phyloP scores from a whole-genome alignment of 805 yeast species.

The Wickerhamomyces canadensis region DNA sequence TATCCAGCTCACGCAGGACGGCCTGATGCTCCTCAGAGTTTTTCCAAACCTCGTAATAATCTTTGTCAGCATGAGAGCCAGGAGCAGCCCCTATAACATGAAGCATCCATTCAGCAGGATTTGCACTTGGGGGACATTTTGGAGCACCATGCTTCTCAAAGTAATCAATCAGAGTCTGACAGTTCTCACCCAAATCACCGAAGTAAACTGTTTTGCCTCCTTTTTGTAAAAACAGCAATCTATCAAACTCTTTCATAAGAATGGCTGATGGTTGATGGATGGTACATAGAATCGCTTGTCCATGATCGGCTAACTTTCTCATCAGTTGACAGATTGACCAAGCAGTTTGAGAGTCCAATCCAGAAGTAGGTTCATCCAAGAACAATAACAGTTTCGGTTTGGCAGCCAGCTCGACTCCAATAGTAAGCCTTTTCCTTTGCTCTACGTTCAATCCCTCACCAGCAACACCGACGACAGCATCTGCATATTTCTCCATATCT shows the following conservation, averaged over 20 bases:
- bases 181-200: slow-evolving; percentile 72
- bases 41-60: slow-evolving; percentile 64
- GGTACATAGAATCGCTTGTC: slow-evolving; percentile 72
- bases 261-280: slow-evolving; percentile 77
- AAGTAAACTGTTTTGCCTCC: slow-evolving; percentile 82
- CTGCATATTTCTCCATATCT: slow-evolving; percentile 67
- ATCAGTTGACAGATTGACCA: slow-evolving; percentile 67
- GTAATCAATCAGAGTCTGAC: slow-evolving; percentile 51
- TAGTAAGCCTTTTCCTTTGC: slow-evolving; percentile 61
- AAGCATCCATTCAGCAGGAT: slow-evolving; percentile 74
- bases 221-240: slow-evolving; percentile 57
- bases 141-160: slow-evolving; percentile 73
- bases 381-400: slow-evolving; percentile 58
- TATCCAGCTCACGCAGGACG: slow-evolving; percentile 25
- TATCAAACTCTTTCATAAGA: slow-evolving; percentile 60
- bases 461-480: slow-evolving; percentile 73
- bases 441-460: slow-evolving; percentile 71
- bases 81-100: slow-evolving; percentile 81
- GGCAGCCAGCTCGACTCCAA: slow-evolving; percentile 70
- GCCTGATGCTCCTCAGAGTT: slow-evolving; percentile 41
- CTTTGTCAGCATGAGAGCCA: slow-evolving; percentile 51
- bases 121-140: slow-evolving; percentile 52
- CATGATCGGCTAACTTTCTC: slow-evolving; percentile 62
- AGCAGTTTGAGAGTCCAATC: slow-evolving; percentile 59
- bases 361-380: slow-evolving; percentile 72